Conservation (phyloP, 2,329 filamentous ascomycete species). For the Diaporthe ilicicola region DNA sequence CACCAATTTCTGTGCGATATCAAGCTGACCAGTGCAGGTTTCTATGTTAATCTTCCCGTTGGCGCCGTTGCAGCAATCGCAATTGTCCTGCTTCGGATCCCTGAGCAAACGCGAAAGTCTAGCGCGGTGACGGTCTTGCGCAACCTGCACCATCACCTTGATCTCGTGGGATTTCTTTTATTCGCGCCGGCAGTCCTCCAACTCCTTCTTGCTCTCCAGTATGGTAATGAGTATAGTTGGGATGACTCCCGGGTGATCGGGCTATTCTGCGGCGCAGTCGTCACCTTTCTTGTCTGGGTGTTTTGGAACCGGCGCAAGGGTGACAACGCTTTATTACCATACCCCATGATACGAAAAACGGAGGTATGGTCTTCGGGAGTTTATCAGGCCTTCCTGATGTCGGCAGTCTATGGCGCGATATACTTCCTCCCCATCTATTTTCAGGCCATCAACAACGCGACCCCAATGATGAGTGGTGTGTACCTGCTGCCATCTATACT, state of each 20-base stretch:
- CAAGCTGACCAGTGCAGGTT: constrained; percentile 30
- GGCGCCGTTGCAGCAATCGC: constrained; percentile 41
- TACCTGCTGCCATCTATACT: not conserved
- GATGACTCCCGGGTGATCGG: constrained; percentile 48
- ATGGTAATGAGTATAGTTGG: constrained; percentile 53
- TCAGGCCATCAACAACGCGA: not conserved
- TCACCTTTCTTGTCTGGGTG: not conserved
- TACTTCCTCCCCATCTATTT: constrained; percentile 26
- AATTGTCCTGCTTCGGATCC: constrained; percentile 43
- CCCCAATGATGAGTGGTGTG: constrained; percentile 2
- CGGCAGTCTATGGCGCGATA: not conserved
- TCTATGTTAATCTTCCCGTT: constrained; percentile 50
- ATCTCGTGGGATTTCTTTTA: constrained; percentile 57
- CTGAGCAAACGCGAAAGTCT: constrained; percentile 32
- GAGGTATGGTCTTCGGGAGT: not conserved
- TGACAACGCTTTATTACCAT: constrained; percentile 3
- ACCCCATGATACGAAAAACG: not conserved
- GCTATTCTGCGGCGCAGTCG: constrained; percentile 41
- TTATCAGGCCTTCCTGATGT: not conserved
- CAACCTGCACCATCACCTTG: constrained; percentile 55
- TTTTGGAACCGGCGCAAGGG: constrained; percentile 3
- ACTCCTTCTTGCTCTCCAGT: constrained; percentile 56
- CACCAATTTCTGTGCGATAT: no score
- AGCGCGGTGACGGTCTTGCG: not conserved
- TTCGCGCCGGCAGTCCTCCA: constrained; percentile 54